Percentiles rank a stretch among this genome's conserved stretches.
phyloP scores from a whole-genome alignment of 495 filamentous ascomycete genomes.

The Bryoglossum gracile region DNA sequence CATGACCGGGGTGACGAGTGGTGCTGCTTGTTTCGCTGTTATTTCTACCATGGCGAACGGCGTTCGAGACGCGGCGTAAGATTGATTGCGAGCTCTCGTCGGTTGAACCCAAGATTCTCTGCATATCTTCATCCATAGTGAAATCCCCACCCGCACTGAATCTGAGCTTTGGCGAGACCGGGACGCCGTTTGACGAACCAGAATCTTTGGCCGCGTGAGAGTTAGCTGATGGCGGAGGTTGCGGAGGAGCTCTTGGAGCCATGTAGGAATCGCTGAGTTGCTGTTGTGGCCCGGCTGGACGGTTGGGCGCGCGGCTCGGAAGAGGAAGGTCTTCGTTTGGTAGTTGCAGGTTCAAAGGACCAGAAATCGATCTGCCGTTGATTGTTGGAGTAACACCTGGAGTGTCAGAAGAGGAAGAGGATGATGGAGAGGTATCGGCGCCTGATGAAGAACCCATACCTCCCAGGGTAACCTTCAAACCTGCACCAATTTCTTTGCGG shows the following conservation, averaged over 20 bases:
- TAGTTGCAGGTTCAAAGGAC: conserved; percentile 13
- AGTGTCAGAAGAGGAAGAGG: conserved; percentile 23
- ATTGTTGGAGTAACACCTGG: conserved; percentile 26
- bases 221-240: conserved; percentile 40
- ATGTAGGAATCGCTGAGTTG: conserved; percentile 52
- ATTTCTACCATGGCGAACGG: conserved; percentile 87
- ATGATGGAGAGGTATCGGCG: conserved; percentile 22
- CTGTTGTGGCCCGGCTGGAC: conserved; percentile 30
- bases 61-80: conserved; percentile 81
- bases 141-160: conserved; percentile 71
- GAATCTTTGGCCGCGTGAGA: conserved; percentile 44
- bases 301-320: conserved; percentile 18
- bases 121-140: conserved; percentile 86
- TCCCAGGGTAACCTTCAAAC: conserved; percentile 15
- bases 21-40: conserved; percentile 55
- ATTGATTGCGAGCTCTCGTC: conserved; percentile 67
- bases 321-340: conserved; percentile 13
- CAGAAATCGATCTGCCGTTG: conserved; percentile 34
- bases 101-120: conserved; percentile 64
- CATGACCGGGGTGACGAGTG: conserved; percentile 32
- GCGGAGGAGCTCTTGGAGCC: conserved; percentile 54
- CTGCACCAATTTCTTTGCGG: conserved; percentile 37
- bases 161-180: conserved; percentile 53
- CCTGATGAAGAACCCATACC: conserved; percentile 20
- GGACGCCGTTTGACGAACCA: conserved; percentile 36